A percentile compares a stretch with the other conserved stretches of the same genome.
These are phyloP conservation scores for Aaosphaeria arxii DNA, from an alignment of 2,329 filamentous ascomycete species.

Conservation along the genomic window DNA sequence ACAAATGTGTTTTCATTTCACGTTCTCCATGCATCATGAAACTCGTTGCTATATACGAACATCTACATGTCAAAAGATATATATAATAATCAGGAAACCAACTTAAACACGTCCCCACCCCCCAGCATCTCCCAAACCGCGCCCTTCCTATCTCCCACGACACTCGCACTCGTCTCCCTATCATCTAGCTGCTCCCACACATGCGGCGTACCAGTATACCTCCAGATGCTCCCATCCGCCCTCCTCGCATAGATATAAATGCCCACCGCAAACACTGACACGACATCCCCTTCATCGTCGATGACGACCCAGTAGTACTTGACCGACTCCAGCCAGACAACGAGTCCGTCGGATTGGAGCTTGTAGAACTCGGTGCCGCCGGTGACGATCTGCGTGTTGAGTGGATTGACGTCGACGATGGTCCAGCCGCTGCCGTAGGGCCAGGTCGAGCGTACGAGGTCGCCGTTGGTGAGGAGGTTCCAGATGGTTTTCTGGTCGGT, in stretches of 20 bases:
- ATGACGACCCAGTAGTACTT: conserved; percentile 20
- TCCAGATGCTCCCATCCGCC: conserved; percentile 22
- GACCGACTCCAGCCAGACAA: conserved; percentile 23
- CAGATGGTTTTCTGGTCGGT: conserved; percentile 22
- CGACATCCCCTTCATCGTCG: conserved; percentile 11
- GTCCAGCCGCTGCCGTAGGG: conserved; percentile 20
- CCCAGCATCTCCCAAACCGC: conserved; percentile 19
- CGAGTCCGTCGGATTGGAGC: conserved; percentile 16
- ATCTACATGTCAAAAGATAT: too few relatives aligned
- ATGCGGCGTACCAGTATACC: conserved; percentile 22
- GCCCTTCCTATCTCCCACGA: conserved; percentile 21
- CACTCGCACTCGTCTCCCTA: conserved; percentile 2
- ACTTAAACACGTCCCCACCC: conserved; percentile 16
- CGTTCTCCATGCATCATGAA: too few relatives aligned
- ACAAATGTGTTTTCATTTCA: too few relatives aligned
- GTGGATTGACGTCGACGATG: conserved; percentile 19
- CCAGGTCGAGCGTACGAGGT: conserved; percentile 22
- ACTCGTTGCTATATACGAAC: too few relatives aligned
- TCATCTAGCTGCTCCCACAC: conserved; percentile 27
- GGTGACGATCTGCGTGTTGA: conserved; percentile 19
- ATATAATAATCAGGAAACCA: conserved; percentile 20
- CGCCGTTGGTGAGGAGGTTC: conserved; percentile 21
- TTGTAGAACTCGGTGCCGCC: conserved; percentile 30
- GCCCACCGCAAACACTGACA: conserved; percentile 14
- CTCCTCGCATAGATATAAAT: conserved; percentile 20